A percentile compares a stretch with the other conserved stretches of the same genome.
phyloP scores from a whole-genome alignment of 1,139 yeast genomes.

The Yamadazyma triangularis region DNA sequence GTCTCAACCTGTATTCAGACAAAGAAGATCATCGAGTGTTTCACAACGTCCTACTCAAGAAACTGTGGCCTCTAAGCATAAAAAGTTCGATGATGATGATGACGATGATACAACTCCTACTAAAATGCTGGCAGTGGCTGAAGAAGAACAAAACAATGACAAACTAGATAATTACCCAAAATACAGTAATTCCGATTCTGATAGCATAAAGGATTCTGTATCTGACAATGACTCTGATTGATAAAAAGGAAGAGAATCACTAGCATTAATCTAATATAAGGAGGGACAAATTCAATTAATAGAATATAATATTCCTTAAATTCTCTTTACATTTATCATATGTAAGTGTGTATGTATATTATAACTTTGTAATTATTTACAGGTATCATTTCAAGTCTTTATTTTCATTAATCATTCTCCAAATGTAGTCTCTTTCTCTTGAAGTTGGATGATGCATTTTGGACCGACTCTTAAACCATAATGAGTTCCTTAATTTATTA shows the following conservation, averaged over 20 bases:
- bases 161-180: conserved; percentile 3
- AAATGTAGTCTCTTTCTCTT: conserved; percentile 55
- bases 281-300: too few relatives aligned
- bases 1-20: conserved; percentile 46
- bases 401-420: conserved; percentile 73
- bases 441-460: conserved; percentile 33
- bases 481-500: too few relatives aligned
- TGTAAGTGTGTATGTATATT: too few relatives aligned
- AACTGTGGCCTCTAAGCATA: conserved; percentile 20
- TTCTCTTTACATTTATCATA: too few relatives aligned
- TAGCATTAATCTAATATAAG: too few relatives aligned
- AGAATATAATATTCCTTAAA: too few relatives aligned
- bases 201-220: too few relatives aligned
- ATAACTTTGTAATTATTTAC: too few relatives aligned
- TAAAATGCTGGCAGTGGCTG: too few relatives aligned
- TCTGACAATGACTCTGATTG: too few relatives aligned
- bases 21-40: conserved; percentile 20
- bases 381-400: conserved; percentile 19
- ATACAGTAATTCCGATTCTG: conserved; percentile 3
- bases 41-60: conserved; percentile 1
- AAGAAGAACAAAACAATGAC: conserved; percentile 16
- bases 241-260: too few relatives aligned
- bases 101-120: conserved; percentile 8
- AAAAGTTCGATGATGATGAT: conserved; percentile 38
- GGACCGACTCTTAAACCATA: not conserved